Conservation (phyloP, 2,329 filamentous ascomycete genomes). For the Claviceps monticola region DNA sequence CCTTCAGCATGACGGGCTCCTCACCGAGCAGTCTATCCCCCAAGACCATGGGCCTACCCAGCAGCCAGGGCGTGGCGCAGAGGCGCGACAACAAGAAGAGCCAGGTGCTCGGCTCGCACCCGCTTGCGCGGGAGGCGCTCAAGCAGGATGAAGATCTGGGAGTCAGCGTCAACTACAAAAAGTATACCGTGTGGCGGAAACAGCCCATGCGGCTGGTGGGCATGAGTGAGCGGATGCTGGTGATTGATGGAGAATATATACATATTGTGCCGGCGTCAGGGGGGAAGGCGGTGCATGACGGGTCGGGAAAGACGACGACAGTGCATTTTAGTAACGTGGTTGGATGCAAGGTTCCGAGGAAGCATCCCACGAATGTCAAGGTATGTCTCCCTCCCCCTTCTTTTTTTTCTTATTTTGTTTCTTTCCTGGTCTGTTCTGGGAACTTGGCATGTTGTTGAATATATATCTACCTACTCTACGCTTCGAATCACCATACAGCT, state of each 20-base stretch:
- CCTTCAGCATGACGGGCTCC: constrained; percentile 52
- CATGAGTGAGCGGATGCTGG: constrained; percentile 60
- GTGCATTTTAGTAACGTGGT: constrained; percentile 74
- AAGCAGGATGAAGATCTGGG: constrained; percentile 47
- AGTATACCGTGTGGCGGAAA: constrained; percentile 69
- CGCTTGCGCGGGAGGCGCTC: constrained; percentile 49
- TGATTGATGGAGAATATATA: constrained; percentile 76
- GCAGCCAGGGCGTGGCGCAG: constrained; percentile 20
- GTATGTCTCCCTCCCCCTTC: constrained; percentile 27
- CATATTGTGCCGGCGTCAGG: constrained; percentile 64
- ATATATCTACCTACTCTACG: too few relatives aligned
- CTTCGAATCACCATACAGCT: too few relatives aligned
- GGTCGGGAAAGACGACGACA: constrained; percentile 58
- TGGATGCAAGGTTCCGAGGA: constrained; percentile 66
- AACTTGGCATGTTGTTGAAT: too few relatives aligned
- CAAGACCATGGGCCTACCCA: constrained; percentile 43
- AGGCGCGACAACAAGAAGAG: constrained; percentile 39
- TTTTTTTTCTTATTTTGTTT: neutral
- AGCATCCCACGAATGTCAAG: constrained; percentile 70
- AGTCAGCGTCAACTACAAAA: constrained; percentile 50
- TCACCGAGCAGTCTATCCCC: constrained; percentile 59
- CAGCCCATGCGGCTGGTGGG: constrained; percentile 70
- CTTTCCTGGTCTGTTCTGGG: too few relatives aligned
- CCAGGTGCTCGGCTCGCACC: constrained; percentile 45
- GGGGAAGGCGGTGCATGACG: constrained; percentile 51